Conservation (phyloP, 2,329 filamentous ascomycete genomes). For the Alternaria brassicicola region DNA sequence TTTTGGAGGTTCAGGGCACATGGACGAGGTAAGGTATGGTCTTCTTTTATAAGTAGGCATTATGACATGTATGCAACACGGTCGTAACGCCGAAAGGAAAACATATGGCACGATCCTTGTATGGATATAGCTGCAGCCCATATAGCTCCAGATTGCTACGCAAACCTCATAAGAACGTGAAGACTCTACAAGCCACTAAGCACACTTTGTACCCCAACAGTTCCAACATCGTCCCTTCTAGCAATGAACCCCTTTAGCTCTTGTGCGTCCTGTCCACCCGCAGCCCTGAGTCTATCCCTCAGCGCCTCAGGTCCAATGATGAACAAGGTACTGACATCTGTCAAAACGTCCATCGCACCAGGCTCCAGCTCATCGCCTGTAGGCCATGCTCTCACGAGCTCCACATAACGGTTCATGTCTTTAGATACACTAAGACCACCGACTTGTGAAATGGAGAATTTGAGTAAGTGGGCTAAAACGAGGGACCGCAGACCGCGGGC, state of each 20-base stretch:
- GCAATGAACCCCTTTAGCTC: constrained; percentile 82
- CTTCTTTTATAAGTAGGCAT: neutral
- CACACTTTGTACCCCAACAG: constrained; percentile 81
- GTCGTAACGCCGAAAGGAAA: too few relatives aligned
- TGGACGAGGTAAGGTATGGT: too few relatives aligned
- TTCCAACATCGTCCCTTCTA: constrained; percentile 81
- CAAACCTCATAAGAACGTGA: neutral
- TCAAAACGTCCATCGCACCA: constrained; percentile 75
- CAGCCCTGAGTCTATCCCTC: constrained; percentile 57
- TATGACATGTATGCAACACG: too few relatives aligned
- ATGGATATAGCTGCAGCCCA: neutral
- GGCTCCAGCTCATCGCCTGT: constrained; percentile 62
- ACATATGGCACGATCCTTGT: neutral
- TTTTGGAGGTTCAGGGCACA: neutral
- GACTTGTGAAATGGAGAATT: constrained; percentile 89
- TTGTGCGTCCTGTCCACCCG: constrained; percentile 51
- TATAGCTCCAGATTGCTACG: neutral
- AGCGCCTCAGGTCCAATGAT: constrained; percentile 75
- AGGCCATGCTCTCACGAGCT: constrained; percentile 82
- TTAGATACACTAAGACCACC: constrained; percentile 95
- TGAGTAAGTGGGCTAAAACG: constrained; percentile 91
- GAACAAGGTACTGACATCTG: constrained; percentile 94
- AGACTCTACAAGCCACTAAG: constrained; percentile 58
- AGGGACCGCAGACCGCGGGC: constrained; percentile 77
- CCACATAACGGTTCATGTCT: constrained; percentile 91